phyloP scores from a whole-genome alignment of 2,329 filamentous ascomycete genomes.

The Sporothrix phasma region DNA sequence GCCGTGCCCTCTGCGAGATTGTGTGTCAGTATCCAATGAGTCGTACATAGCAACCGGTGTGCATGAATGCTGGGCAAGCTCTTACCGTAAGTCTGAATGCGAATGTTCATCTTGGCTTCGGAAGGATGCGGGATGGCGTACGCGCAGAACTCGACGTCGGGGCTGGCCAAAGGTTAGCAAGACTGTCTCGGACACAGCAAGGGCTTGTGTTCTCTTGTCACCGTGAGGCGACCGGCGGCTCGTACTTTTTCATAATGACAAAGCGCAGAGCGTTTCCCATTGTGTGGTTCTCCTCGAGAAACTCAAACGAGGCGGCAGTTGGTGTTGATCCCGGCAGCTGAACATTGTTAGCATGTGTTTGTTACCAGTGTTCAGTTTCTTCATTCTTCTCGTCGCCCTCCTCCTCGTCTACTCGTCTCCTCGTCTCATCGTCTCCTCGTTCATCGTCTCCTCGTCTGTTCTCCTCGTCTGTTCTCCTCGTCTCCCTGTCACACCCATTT shows the following conservation, averaged over 20 bases:
- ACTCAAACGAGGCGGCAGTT: constrained; percentile 89
- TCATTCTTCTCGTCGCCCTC: background rate
- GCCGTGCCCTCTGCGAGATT: constrained; percentile 61
- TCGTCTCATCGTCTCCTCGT: background rate
- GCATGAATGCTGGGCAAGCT: background rate
- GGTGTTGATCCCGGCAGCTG: constrained; percentile 79
- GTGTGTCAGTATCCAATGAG: background rate
- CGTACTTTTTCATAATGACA: constrained; percentile 97
- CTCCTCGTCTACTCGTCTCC: background rate
- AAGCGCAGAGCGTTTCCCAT: constrained; percentile 89
- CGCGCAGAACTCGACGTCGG: constrained; percentile 93
- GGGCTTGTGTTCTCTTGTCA: background rate
- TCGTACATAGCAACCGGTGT: background rate
- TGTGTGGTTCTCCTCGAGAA: constrained; percentile 88
- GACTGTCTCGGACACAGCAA: constrained; percentile 6
- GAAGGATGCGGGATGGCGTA: constrained; percentile 97
- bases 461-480: too few species aligned
- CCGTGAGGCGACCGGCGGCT: background rate
- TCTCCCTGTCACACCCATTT: too few species aligned
- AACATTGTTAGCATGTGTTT: background rate
- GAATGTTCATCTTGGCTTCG: constrained; percentile 90
- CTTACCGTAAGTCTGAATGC: constrained; percentile 94
- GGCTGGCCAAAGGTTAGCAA: constrained; percentile 42
- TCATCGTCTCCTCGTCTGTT: background rate
- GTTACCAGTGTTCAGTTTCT: background rate